Evolutionary conservation across 306 rosid genomes (phyloP).

Genomic region (Corylus heterophylla): DNA sequence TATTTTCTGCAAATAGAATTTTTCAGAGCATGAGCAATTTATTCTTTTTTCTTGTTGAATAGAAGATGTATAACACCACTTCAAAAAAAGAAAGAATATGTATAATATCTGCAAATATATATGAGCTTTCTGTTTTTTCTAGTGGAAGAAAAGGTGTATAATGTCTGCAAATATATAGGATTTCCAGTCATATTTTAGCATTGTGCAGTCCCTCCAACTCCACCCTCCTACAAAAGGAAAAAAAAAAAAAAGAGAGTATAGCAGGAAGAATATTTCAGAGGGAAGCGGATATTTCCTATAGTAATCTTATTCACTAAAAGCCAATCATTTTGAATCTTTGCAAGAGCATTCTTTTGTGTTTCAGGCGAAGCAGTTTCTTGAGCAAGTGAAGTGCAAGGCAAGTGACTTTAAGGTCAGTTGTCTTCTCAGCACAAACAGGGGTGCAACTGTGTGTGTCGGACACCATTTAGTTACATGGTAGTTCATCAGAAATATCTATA

Average conservation of each 20-base stretch:
- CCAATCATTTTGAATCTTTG: neutral
- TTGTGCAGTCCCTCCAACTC: neutral
- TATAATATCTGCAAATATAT: neutral
- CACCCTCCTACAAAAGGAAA: neutral
- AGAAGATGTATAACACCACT: neutral
- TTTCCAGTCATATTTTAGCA: neutral
- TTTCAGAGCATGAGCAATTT: neutral
- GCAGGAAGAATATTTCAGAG: neutral
- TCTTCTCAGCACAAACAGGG: constrained; percentile 7
- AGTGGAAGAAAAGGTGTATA: neutral
- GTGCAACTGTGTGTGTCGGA: too few relatives aligned
- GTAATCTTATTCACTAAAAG: neutral
- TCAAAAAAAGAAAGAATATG: neutral
- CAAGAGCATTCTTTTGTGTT: constrained; percentile 16
- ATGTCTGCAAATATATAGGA: neutral
- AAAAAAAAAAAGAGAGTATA: neutral
- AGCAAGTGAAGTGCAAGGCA: constrained; percentile 53
- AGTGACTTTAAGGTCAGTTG: constrained; percentile 65
- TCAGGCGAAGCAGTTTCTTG: constrained; percentile 63
- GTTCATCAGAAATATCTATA: neutral
- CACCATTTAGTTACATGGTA: neutral
- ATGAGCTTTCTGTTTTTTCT: neutral
- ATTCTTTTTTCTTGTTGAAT: neutral
- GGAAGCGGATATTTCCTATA: neutral
- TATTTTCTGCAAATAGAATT: neutral